Base-by-base conservation (phyloP, 306 rosid species). In the Gastrolobium villosum region DNA sequence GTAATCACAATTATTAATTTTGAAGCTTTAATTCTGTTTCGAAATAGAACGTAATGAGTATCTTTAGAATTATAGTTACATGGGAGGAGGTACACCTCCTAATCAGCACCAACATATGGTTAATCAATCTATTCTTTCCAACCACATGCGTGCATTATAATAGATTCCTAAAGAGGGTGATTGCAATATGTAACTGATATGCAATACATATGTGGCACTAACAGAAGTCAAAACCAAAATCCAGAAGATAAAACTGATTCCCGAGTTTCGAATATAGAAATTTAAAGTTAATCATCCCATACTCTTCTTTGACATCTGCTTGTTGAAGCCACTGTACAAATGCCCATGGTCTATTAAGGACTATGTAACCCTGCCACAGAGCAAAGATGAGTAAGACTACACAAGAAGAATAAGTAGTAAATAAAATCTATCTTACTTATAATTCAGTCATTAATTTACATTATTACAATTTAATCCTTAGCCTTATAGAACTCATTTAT, bases 291-390 rank as follows among this genome's bases (percentile, higher is more conserved):
- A 82, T 40, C 10, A 60, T 76, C 36, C 39, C 95, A 2, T 91
- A 96, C 98, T 96, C 99, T 91, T 96, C 99, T 87, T 91, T 86
- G 59, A 96, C 93, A 84, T 96, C 87, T 37, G 98, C 97, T 76
- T 90, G 83, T 56, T 83, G 83, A 85, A 96, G 99, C 99, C 99
- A 96, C 65, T 96, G 99, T 53, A 96, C 99, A 91, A 96, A 96
- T 40, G 99, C 99, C 99, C 99, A 93, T 28, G 99, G 99, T 80
- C 99, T 90, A 81, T 96, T 96, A 82, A 96, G 97, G 72, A 96
- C 99, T 79, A 96, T 93, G 86, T 96, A 96, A 45, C 99, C 99
- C 99, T 96, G 97, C 39, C 5, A 82, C 37, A 61, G 41, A 60
- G 32, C 36, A 52, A 67, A 48, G 41, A 40, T n/a, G 36, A 71